These are phyloP conservation scores for Stenogyne calaminthoides DNA, from an alignment of 305 asterid genomes.

Conservation along the genomic window DNA sequence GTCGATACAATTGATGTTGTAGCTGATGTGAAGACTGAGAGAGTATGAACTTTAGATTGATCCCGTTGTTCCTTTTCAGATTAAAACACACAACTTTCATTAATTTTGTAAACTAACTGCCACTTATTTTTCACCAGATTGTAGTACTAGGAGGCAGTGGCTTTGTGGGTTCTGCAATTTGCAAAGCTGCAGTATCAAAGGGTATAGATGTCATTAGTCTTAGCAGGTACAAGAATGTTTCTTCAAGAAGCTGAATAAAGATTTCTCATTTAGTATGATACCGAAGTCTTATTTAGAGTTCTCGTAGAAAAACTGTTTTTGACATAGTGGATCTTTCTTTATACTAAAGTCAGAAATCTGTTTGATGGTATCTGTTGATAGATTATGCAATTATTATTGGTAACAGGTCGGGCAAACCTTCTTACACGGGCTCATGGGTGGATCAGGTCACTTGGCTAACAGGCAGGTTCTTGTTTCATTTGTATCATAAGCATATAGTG, in stretches of 20 bases:
- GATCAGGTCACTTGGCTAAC: slow-evolving; percentile 94
- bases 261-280: slow-evolving; percentile 27
- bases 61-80: slow-evolving; percentile 5
- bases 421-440: slow-evolving; percentile 78
- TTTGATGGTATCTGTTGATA: slow-evolving; percentile 13
- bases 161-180: slow-evolving; percentile 95
- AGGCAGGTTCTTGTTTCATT: slow-evolving; percentile 60
- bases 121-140: slow-evolving; percentile 52
- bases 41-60: slow-evolving; percentile 46
- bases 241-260: slow-evolving; percentile 30
- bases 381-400: slow-evolving; percentile 26
- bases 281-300: slow-evolving; percentile 11
- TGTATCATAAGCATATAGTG: slow-evolving; percentile 20
- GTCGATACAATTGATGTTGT: slow-evolving; percentile 72
- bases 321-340: slow-evolving; percentile 2
- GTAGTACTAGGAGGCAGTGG: slow-evolving; percentile 98
- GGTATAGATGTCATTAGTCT: slow-evolving; percentile 94
- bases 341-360: slow-evolving; percentile 6
- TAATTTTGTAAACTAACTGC: slow-evolving; percentile 27
- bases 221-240: slow-evolving; percentile 72
- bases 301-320: slow-evolving; percentile 12
- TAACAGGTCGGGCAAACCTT: slow-evolving; percentile 84
- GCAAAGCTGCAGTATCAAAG: slow-evolving; percentile 96
- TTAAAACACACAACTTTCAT: slow-evolving; percentile 26
- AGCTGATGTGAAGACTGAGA: slow-evolving; percentile 85